These are phyloP conservation scores for Arabis hirsuta DNA, from an alignment of 345 rosid species.

Conservation along the genomic window DNA sequence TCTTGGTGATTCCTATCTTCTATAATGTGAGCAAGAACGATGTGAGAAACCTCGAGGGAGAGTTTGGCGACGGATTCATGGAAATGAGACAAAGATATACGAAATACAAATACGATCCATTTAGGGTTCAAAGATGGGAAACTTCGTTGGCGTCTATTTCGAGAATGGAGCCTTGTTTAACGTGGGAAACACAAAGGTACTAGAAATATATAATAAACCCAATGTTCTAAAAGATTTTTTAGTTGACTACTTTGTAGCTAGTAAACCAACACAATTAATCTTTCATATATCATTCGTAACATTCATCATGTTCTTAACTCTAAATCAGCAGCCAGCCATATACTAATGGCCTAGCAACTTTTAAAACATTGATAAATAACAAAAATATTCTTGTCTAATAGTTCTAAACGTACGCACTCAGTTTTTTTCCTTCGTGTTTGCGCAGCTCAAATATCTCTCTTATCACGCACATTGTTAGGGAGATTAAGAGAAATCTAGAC, in stretches of 20 bases:
- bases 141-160: conserved; percentile 22
- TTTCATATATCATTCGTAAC: no score
- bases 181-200: conserved; percentile 36
- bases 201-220: neutral
- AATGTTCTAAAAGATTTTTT: no score
- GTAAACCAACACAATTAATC: no score
- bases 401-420: neutral
- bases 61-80: conserved; percentile 32
- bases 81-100: conserved; percentile 7
- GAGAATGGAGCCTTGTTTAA: conserved; percentile 23
- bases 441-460: conserved; percentile 18
- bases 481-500: conserved; percentile 21
- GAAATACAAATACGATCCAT: conserved; percentile 36
- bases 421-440: conserved; percentile 11
- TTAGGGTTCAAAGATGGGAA: conserved; percentile 39
- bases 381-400: neutral
- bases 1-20: conserved; percentile 38
- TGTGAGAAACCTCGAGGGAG: conserved; percentile 28
- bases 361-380: neutral
- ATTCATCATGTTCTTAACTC: neutral
- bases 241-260: no score
- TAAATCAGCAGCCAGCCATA: neutral
- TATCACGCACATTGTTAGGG: neutral
- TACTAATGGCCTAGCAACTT: neutral
- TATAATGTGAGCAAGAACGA: conserved; percentile 26